Evolutionary conservation across 1,284 basidiomycete species (phyloP), one percentile per base, ranked within the genome.

Genomic region (Ustilago lituana): DNA sequence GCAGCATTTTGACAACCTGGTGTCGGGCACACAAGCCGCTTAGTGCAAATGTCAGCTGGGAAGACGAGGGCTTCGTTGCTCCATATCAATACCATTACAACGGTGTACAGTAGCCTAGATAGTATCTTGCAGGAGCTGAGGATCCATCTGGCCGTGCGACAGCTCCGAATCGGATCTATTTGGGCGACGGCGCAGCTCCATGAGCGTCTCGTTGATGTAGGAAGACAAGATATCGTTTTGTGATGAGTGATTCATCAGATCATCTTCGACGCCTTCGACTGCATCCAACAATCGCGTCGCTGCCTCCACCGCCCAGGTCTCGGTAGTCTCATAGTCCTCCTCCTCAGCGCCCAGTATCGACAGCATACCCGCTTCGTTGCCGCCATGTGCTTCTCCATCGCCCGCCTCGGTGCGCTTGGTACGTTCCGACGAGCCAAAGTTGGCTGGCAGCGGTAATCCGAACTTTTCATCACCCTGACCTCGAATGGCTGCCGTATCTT

Each of bases 151-250:
- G 17, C 24, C 40, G 7, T 29, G 11, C 7, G 41, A 31, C 6
- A 36, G 22, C 27, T 38, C 27, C 23, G 48, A 5, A 17, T 17
- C 27, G 8, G 17, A 41, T 15, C 23, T 35, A 4, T 35, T 17
- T 3, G 62, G 62, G 14, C 62, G 55, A 26, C 64, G 53, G 22
- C 71, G 64, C 32, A 80, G 50, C 45, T 74, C 76, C 22, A 72
- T 41, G 24, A 80, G 65, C 15, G 65, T 74, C 23, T 80, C 78
- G 49, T 78, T 80, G 51, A 78, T 58, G 39, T 74, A 66, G 14
- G 69, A 58, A 12, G 75, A 76, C 37, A 80, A 43, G 27, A 80
- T 79, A 40, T 80, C 78, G 56, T 80, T 80, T 35, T 73, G 60
- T 10, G 58, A 59, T 23, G 78, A 66, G 23, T 64, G 60, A 10